phyloP scores from a whole-genome alignment of 2,329 filamentous ascomycete species.

The Alternaria incomplexa region DNA sequence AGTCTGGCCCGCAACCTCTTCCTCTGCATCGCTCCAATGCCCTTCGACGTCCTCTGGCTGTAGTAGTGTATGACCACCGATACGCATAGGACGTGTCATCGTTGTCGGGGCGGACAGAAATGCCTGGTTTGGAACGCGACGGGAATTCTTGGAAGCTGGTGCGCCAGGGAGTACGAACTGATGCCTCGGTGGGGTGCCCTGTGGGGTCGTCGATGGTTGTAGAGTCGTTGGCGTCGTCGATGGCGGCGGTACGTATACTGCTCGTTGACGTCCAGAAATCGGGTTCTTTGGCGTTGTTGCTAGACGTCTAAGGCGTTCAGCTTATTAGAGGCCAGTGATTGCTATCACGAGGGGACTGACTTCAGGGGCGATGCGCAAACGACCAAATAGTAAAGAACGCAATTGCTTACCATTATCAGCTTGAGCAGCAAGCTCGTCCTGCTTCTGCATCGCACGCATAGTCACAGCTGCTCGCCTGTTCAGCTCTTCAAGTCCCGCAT shows the following conservation, averaged over 20 bases:
- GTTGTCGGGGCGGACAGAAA: not conserved
- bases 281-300: not conserved
- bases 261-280: not conserved
- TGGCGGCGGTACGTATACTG: not conserved
- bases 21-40: not conserved
- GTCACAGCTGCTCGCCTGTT: not conserved
- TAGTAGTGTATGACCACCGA: not conserved
- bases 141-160: not conserved
- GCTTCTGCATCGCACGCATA: not conserved
- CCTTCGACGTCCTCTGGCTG: not conserved
- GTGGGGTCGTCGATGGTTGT: not conserved
- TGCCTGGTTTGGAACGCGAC: not conserved
- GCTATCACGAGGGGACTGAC: fast-evolving
- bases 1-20: not conserved
- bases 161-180: not conserved
- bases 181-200: not conserved
- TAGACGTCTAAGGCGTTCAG: not conserved
- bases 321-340: not conserved
- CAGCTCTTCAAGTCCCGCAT: not conserved
- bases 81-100: not conserved
- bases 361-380: not conserved
- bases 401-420: not conserved
- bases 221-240: not conserved
- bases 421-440: not conserved
- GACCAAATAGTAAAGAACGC: not conserved